Evolutionary conservation across 179 eudicot genomes (phyloP), one percentile per base, ranked within the genome.

Genomic region (Patellifolia procumbens): DNA sequence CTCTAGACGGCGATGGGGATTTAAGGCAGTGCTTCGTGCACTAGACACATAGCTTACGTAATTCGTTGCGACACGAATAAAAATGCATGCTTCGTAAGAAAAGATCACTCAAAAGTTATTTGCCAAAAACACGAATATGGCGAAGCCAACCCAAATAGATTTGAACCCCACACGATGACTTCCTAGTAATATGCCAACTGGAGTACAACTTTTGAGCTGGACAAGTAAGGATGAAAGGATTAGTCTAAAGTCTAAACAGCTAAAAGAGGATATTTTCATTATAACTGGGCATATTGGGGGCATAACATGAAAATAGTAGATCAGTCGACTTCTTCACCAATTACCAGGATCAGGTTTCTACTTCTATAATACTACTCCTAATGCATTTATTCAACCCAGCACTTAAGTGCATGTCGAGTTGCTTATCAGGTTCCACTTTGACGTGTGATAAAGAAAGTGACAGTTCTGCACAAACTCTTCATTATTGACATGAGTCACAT

Each of bases 361-460:
- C 16, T 45, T 22, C 28, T 15, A 74, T 28, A 61, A 39, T 39
- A n/a, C n/a, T n/a, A n/a, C n/a, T n/a, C n/a, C n/a, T n/a, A 39
- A 24, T 34, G 55, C 68, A 45, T 61, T 60, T 45, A 74, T 45
- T 74, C 37, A 7, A 60, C 68, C 20, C 29, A 42, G 58, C 68
- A 61, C 61, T 59, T 22, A 53, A 74, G 76, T 60, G 68, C 34
- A 42, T 61, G 10, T 28, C 15, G 4, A 39, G 16, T 20, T 51
- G 39, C n/a, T 46, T 48, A 43, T 26, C 24, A 53, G 12, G 34
- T 22, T 62, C 37, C 46, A 16, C 13, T 74, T 74, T 64, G 70
- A 63, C 61, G 22, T 74, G 20, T 16, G 46, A 31, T n/a, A 63
- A 34, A 74, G 37, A 13, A 39, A n/a, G n/a, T n/a, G n/a, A 51